A percentile compares a stretch with the other conserved stretches of the same genome.
Conservation (phyloP, 805 yeast species). For the Lipomyces orientalis region DNA sequence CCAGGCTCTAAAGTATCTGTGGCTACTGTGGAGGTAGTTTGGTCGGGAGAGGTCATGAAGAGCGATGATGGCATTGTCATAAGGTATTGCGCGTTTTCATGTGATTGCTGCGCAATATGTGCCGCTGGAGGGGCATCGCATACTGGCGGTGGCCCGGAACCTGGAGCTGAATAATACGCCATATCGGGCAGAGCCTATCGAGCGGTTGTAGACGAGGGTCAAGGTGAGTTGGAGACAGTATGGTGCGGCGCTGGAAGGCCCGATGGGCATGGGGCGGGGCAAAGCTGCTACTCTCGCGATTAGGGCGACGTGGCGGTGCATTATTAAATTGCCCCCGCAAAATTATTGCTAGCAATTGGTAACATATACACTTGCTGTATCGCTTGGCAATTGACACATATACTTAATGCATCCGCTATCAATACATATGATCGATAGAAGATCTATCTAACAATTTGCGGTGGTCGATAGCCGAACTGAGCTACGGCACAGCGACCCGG, state of each 20-base stretch:
- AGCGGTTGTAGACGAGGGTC: not conserved
- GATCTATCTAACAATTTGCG: too few relatives aligned
- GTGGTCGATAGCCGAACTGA: too few relatives aligned
- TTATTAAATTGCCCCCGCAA: too few relatives aligned
- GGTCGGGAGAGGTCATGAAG: not conserved
- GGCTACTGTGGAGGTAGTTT: not conserved
- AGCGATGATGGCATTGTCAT: not conserved
- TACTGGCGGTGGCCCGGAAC: not conserved
- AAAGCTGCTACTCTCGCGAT: not conserved
- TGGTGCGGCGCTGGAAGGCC: not conserved
- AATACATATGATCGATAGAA: too few relatives aligned
- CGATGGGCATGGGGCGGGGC: not conserved
- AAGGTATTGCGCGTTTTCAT: not conserved
- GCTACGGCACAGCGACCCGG: too few relatives aligned
- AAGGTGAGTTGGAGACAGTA: not conserved
- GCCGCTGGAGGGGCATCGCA: not conserved
- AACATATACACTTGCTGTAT: too few relatives aligned
- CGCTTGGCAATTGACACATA: too few relatives aligned
- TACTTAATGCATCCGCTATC: too few relatives aligned
- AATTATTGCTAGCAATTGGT: too few relatives aligned
- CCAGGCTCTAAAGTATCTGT: not conserved
- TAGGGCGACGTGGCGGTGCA: not conserved
- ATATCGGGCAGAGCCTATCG: not conserved
- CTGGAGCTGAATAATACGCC: conserved; percentile 7
- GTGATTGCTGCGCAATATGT: not conserved